Base-by-base conservation (phyloP, 129 eudicot species). In the Deinandra increscens region DNA sequence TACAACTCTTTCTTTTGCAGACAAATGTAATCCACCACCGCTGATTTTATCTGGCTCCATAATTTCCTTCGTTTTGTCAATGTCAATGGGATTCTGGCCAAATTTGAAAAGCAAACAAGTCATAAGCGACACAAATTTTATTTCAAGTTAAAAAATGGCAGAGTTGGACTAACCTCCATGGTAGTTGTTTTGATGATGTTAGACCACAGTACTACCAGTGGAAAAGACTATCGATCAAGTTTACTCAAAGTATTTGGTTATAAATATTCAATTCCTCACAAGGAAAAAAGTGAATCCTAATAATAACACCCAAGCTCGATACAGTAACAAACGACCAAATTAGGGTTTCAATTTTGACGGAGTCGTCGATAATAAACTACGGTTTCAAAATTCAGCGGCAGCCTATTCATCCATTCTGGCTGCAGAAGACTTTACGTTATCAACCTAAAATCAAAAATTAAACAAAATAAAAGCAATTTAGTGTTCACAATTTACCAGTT, bases 1-100 rank as follows among this genome's bases (percentile, higher is more conserved):
- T 18, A 87, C 75, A 5, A 87, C 76, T 67, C 89, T 87, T 3
- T 87, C 88, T 60, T 93, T 87, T 12, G 81, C 87, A 6, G 95
- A 87, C 34, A 85, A 26, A 33, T 66, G 72, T 69, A 94, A 70
- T 11, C 99, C 99, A 14, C 96, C 99, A 64, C 36, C 69, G 13
- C 75, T 66, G 7, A 60, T 26, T 22, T 66, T 64, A 58, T 93
- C 99, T 3, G 95, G 90, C 48, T 80, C 87, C 72, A 93, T 68
- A 3, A 81, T 82, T 2, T 69, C 87, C 11, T 70, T 80, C 2
- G 75, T 81, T 56, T 73, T 84, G 60, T 88, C 80, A 2, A 81
- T 70, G 39, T 90, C 95, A 43, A 76, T 71, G 0, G 71, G 46
- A 60, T 69, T 69, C 81, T 76, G 79, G 46, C 13, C 60, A 41